Percentiles rank a stretch among this genome's conserved stretches.
These are phyloP conservation scores for Xylariaceae sp. DNA, from an alignment of 2,329 filamentous ascomycete genomes.

Conservation along the genomic window DNA sequence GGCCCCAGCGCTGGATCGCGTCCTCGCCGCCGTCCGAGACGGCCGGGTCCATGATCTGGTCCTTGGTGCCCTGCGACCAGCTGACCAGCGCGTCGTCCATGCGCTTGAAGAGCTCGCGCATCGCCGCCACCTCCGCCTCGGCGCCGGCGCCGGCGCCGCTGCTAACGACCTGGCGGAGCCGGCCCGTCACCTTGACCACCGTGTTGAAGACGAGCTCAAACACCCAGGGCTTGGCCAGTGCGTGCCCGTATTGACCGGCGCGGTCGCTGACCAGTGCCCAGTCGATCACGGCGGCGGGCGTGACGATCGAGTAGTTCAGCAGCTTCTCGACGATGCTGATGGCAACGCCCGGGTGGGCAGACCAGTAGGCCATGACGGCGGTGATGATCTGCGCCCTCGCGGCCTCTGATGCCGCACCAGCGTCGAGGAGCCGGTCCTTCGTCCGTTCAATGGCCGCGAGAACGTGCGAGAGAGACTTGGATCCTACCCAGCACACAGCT, in stretches of 20 bases:
- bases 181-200: constrained; percentile 80
- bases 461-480: constrained; percentile 92
- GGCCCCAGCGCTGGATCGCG: constrained; percentile 71
- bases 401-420: constrained; percentile 65
- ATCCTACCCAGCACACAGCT: constrained; percentile 84
- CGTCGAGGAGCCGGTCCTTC: constrained; percentile 77
- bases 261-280: constrained; percentile 68
- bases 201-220: constrained; percentile 90
- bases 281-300: constrained; percentile 74
- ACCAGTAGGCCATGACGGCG: constrained; percentile 89
- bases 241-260: constrained; percentile 48
- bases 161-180: constrained; percentile 71
- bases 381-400: constrained; percentile 84
- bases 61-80: constrained; percentile 66
- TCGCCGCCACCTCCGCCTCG: constrained; percentile 59
- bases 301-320: constrained; percentile 92
- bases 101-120: constrained; percentile 70
- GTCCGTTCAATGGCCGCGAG: constrained; percentile 92
- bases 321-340: constrained; percentile 93
- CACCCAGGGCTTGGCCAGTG: constrained; percentile 66
- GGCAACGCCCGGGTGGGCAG: constrained; percentile 82
- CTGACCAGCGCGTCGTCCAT: constrained; percentile 71
- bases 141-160: constrained; percentile 47
- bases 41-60: constrained; percentile 61
- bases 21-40: constrained; percentile 48